Evolutionary conservation across 2,329 filamentous ascomycete species (phyloP), one percentile per base, ranked within the genome.

Genomic region (Seiridium unicorne): DNA sequence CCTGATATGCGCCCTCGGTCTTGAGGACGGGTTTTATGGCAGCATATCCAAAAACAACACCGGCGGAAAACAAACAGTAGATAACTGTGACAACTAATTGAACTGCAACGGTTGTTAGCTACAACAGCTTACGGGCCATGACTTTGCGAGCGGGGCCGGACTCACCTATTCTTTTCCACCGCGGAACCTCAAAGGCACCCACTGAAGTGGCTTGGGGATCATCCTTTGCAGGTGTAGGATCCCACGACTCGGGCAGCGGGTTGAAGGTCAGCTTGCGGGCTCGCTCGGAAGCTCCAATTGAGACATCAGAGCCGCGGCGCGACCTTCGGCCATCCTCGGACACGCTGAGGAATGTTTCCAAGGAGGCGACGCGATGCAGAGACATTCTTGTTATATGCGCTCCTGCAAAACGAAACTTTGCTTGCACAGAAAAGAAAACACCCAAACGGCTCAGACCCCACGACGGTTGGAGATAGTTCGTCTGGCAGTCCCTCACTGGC

Each of bases 11-110:
- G 3, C 87, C 87, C 71, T 93, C 88, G 10, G 80, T 75, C 62
- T 93, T 89, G 34, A 96, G 79, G 7, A 95, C 84, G 0, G 92
- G 91, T 72, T 95, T 96, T 66, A 96, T 80, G 10, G 92, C 91
- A 11, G 92, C 92, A 73, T 92, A 96, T 40, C 92, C 92, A 74
- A 95, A 95, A 18, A 95, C 86, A 46, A 93, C 80, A 1, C 92
- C 93, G 4, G 92, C 89, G 5, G 90, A 87, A 62, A 96, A 81
- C 42, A 93, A 83, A 73, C 90, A 94, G 71, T 90, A 91, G 9
- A 91, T 67, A 1, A 91, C 86, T 5, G 88, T 89, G 51, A 85
- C 78, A 46, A 76, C 75, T n/a, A 93, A 85, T 76, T 94, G 91
- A 13, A 84, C 88, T 92, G 67, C 51, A 35, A 10, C 42, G 46